Base-by-base conservation (phyloP, 495 filamentous ascomycete species). In the Aspergillus homomorphus region DNA sequence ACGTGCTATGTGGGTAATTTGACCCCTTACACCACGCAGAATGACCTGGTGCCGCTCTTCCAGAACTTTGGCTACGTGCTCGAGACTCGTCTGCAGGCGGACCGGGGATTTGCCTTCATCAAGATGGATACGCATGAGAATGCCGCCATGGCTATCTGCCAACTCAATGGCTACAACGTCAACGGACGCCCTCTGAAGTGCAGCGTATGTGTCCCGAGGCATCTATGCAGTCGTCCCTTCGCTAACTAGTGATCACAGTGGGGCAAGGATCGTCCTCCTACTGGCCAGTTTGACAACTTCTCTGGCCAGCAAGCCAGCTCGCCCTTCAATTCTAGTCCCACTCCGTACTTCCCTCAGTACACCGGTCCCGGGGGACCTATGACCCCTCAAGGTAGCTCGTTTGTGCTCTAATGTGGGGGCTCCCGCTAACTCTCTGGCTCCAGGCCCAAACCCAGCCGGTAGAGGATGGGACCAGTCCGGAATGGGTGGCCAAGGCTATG, bases 111-210 rank as follows among this genome's bases (percentile, higher is more conserved):
- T 74, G 91, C 94, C 0, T 99, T 99, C 68, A 88, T 99, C 73
- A 99, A 99, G 82, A 97, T 99, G 93, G 94, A 98, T 65, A 89
- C 87, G 4, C 94, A 99, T 62, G 94, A 99, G 71, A 96, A 98
- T 74, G 94, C 94, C 9, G 92, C 94, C 16, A 96, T 94, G 89
- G 91, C 94, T 18, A 99, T 99, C 67, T 99, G 94, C 73, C 93
- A 97, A 66, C 77, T 99, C 57, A 97, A 89, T 65, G 91, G 92
- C 9, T 97, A 96, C 73, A 94, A 96, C 67, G 94, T 99, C 64
- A 96, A 99, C 66, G 94, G 94, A 24, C 89, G 94, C 65, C 95
- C 94, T 51, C 72, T 99, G 65, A 99, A 99, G 81, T 99, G 94
- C 82, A 97, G 93, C 73, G 93, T 97, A 85, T 72, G 91, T 64